Evolutionary conservation across 2,329 filamentous ascomycete species (phyloP), one percentile per base, ranked within the genome.

Genomic region (Davidsoniella eucalypti): DNA sequence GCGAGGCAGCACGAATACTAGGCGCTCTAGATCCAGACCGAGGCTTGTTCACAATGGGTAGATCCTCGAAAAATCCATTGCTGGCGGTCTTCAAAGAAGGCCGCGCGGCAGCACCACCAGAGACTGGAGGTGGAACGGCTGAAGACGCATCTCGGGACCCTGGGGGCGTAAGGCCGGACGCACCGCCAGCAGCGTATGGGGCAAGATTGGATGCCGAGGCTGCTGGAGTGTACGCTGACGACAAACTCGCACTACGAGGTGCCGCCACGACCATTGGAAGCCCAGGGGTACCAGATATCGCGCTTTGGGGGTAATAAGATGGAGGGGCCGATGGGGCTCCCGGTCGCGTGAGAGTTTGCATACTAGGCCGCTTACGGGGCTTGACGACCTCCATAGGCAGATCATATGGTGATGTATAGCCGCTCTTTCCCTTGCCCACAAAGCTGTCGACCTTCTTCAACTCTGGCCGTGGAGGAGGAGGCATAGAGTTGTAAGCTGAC

Each of bases 381-480:
- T 82, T 83, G 25, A 83, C 75, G 26, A 98, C 75, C 50, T 95
- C 90, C 65, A 92, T 85, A 3, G 92, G 92, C 17, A 98, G 71
- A 65, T 98, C 93, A 59, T 95, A 98, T 0, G 92, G 92, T 17
- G 90, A 96, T 45, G 82, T 75, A 62, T 98, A 98, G 6, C 90
- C 88, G 51, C 85, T 85, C 65, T 94, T 96, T 2, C 86, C 70
- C 63, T 93, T 93, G 63, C 90, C 83, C 5, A 76, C 86, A 64
- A 94, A 98, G 64, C 90, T 96, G 61, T 93, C 79, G 1, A 77
- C 71, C 64, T 78, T 79, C 26, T 65, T 64, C 52, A 73, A 57
- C 54, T 73, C 67, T n/a, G 70, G 70, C 10, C 61, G 63, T 1
- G 60, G 57, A 38, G 64, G 62, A 21, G 62, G 61, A 25, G 61